Conservation (phyloP, 768 basidiomycete genomes). For the Suillus brevipes region DNA sequence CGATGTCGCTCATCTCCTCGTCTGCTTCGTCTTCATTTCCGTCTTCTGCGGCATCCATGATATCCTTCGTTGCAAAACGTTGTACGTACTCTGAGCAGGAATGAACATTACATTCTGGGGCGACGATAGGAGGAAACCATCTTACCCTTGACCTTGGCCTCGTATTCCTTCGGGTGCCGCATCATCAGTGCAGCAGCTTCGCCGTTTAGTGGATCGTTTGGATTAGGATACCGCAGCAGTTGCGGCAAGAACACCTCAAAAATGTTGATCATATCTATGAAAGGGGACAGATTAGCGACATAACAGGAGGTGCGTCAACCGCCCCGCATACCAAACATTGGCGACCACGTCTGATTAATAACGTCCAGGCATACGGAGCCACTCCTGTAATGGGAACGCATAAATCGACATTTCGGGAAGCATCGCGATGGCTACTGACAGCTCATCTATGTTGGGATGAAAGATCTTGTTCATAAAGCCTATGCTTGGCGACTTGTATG, state of each 20-base stretch:
- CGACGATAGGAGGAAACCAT: slow-evolving; percentile 1
- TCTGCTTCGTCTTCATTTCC: slow-evolving; percentile 69
- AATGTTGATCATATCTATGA: slow-evolving; percentile 96
- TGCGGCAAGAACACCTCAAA: slow-evolving; percentile 99
- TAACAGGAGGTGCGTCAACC: background rate
- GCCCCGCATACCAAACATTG: slow-evolving; percentile 90
- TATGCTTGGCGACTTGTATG: slow-evolving; percentile 98
- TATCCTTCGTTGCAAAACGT: slow-evolving; percentile 89
- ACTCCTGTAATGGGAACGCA: slow-evolving; percentile 53
- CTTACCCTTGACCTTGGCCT: slow-evolving; percentile 88
- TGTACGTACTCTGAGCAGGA: slow-evolving; percentile 84
- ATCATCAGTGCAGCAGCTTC: slow-evolving; percentile 97
- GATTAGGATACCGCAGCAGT: slow-evolving; percentile 95
- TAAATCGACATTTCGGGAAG: slow-evolving; percentile 12
- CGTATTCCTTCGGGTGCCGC: slow-evolving; percentile 97
- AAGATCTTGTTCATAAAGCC: slow-evolving; percentile 99
- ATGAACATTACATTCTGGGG: slow-evolving; percentile 9
- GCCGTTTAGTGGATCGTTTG: slow-evolving; percentile 96
- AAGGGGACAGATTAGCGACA: background rate
- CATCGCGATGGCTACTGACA: slow-evolving; percentile 56
- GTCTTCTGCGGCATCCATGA: slow-evolving; percentile 71
- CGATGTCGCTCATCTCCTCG: slow-evolving; percentile 85
- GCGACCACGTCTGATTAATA: slow-evolving; percentile 99
- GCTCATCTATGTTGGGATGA: slow-evolving; percentile 98
- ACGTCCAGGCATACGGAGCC: slow-evolving; percentile 98